These are phyloP conservation scores for Diplodia intermedia DNA, from an alignment of 2,329 filamentous ascomycete genomes.

Conservation along the genomic window DNA sequence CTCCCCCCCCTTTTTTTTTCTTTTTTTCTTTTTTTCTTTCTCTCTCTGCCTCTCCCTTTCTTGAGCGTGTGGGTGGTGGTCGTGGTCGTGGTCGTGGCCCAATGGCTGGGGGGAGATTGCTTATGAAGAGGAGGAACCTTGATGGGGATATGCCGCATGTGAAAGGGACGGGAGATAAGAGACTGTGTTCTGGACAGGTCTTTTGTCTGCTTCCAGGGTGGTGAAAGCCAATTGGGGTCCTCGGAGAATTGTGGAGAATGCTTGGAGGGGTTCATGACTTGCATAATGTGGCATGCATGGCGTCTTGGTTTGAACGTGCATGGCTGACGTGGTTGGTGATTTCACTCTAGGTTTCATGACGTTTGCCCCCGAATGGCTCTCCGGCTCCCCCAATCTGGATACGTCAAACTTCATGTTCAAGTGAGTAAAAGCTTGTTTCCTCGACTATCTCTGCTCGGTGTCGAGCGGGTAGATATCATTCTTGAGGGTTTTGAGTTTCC, in stretches of 20 bases:
- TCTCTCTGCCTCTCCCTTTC: not conserved
- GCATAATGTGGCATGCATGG: constrained; percentile 33
- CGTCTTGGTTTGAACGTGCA: constrained; percentile 35
- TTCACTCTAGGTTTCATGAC: constrained; percentile 64
- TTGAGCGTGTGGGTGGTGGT: not conserved
- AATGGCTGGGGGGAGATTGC: not conserved
- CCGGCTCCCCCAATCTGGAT: constrained; percentile 63
- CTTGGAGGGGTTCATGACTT: constrained; percentile 34
- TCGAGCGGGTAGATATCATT: constrained; percentile 10
- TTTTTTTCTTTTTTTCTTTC: not conserved
- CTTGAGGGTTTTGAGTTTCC: not conserved
- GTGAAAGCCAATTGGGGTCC: constrained; percentile 34
- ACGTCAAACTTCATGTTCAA: constrained; percentile 67
- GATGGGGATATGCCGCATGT: not conserved
- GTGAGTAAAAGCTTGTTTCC: constrained; percentile 42
- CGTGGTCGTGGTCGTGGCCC: too few relatives aligned
- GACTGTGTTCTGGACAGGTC: not conserved
- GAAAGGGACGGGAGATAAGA: not conserved
- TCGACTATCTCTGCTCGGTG: not conserved
- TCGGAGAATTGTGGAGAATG: constrained; percentile 33
- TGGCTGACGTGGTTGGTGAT: constrained; percentile 49
- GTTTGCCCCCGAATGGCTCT: constrained; percentile 70
- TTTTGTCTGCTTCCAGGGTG: not conserved
- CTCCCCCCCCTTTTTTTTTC: not conserved
- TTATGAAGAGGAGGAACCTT: not conserved